Evolutionary conservation across 2,329 filamentous ascomycete genomes (phyloP).

Genomic region (Fonsecaea monophora): DNA sequence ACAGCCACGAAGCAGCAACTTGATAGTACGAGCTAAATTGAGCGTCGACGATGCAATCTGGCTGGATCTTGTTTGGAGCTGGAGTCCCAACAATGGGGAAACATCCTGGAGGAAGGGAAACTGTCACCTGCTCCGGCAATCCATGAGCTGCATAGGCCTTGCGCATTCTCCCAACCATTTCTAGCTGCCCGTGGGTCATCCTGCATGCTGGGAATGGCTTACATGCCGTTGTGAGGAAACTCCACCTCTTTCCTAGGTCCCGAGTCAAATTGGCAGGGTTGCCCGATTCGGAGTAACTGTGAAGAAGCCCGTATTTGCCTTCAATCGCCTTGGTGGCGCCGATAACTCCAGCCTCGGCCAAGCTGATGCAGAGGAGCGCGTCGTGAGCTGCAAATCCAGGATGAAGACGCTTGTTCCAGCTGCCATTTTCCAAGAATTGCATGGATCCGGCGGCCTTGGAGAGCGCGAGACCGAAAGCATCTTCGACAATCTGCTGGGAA

Average conservation of each 20-base stretch:
- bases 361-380: constrained; percentile 44
- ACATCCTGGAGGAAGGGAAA: background rate
- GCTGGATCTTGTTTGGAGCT: constrained; percentile 46
- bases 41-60: constrained; percentile 45
- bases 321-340: constrained; percentile 27
- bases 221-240: constrained; percentile 23
- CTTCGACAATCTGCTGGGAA: constrained; percentile 38
- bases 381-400: constrained; percentile 48
- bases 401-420: constrained; percentile 48
- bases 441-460: constrained; percentile 47
- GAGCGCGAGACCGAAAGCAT: constrained; percentile 46
- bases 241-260: constrained; percentile 29
- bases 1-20: constrained; percentile 38
- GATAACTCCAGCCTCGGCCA: constrained; percentile 45
- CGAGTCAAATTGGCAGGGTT: constrained; percentile 1
- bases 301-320: constrained; percentile 26
- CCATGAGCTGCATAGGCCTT: constrained; percentile 7
- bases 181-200: constrained; percentile 32
- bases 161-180: constrained; percentile 25
- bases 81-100: constrained; percentile 43
- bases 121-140: constrained; percentile 3
- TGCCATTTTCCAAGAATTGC: constrained; percentile 48
- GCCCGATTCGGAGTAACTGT: constrained; percentile 11
- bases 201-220: constrained; percentile 35
- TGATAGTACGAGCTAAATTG: constrained; percentile 48